Percentiles rank a stretch among this genome's conserved stretches.
Evolutionary conservation across 2,329 filamentous ascomycete genomes (phyloP).

Genomic region (Zymoseptoria brevis): DNA sequence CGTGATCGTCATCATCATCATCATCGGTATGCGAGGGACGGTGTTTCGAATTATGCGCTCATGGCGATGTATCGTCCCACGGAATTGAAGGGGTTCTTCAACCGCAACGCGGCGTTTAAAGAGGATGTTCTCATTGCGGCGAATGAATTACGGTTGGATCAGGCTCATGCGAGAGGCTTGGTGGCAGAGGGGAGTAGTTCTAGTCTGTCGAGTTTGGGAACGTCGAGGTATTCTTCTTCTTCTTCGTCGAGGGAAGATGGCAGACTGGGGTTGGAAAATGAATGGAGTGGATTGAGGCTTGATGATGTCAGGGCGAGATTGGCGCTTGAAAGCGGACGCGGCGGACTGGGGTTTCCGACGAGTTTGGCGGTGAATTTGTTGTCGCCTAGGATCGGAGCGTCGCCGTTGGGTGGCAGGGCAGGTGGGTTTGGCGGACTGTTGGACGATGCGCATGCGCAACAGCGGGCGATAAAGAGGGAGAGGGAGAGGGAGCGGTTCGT

Average conservation of each 20-base stretch:
- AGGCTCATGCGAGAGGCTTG: not conserved
- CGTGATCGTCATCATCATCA: not conserved
- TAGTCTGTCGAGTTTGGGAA: not conserved
- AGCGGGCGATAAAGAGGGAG: not conserved
- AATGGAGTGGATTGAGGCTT: not conserved
- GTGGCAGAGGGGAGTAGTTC: not conserved
- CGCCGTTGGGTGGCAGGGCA: too few relatives aligned
- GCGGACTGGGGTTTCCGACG: not conserved
- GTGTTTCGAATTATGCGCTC: slow-evolving; percentile 5
- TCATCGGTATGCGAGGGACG: not conserved
- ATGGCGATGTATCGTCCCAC: slow-evolving; percentile 1
- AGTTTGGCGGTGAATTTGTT: not conserved
- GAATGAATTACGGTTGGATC: not conserved
- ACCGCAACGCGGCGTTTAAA: slow-evolving; percentile 4
- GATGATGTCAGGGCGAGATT: not conserved
- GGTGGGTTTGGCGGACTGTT: not conserved
- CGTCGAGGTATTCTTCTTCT: not conserved
- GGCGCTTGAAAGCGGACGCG: not conserved
- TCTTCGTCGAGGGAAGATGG: not conserved
- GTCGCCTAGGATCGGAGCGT: not conserved
- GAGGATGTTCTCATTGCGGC: slow-evolving; percentile 3
- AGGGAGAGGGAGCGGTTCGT: not conserved
- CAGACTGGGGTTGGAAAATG: not conserved
- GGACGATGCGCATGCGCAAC: not conserved
- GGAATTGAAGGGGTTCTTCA: not conserved